Evolutionary conservation across 345 rosid genomes (phyloP), one percentile per base, ranked within the genome.

Genomic region (Theobroma cacao): DNA sequence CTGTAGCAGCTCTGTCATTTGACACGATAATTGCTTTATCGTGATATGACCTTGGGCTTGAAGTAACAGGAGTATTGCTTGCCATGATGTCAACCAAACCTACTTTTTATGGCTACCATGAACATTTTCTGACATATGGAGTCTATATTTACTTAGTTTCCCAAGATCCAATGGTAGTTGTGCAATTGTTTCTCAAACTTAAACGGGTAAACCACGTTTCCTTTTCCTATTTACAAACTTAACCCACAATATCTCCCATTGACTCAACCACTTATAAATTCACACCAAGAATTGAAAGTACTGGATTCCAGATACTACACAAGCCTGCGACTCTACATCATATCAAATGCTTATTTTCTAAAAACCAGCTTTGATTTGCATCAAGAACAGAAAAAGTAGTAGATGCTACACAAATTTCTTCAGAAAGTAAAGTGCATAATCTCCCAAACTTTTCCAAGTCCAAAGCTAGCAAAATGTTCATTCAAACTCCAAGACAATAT

Each of bases 61-160:
- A 82, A 77, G 79, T 72, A 40, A 87, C 86, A 64, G 88, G 86
- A 76, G 78, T 66, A 84, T 86, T 88, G 66, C 82, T 83, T 81
- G 81, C 83, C 94, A 93, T 89, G 79, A 74, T 82, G 66, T 75
- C 76, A 34, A 64, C 38, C 43, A 63, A 60, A 70, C 71, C 11
- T 33, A 28, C 10, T 48, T 31, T 43, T 9, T 61, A 69, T 13
- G 24, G 64, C 76, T 77, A 59, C 79, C 41, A 56, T 26, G 71
- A 14, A 53, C 45, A 65, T 61, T 47, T 41, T 61, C 74, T 6
- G 24, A 7, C 47, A 50, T 62, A 20, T 56, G 2, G 13, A 70
- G 67, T 75, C 74, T 66, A 69, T 47, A 30, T 31, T 50, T 36
- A 5, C 68, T 43, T 68, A 31, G 10, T 41, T 28, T 24, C 26